phyloP scores from a whole-genome alignment of 2,329 filamentous ascomycete genomes.

The Ophiostoma ulmi region DNA sequence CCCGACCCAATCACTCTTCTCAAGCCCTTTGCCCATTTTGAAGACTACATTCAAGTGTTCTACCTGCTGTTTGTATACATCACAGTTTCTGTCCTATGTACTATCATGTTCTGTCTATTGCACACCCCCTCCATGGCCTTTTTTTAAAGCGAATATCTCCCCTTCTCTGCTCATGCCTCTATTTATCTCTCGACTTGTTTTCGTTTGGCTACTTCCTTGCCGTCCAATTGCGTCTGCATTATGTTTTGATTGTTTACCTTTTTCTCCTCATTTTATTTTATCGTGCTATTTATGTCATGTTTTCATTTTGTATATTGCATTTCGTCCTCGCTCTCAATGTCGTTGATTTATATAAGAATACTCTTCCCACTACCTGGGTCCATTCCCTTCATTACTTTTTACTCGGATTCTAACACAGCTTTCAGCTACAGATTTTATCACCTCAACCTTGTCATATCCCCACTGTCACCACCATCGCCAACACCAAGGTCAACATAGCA shows the following conservation, averaged over 20 bases:
- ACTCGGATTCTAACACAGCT: not conserved
- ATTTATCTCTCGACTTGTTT: not conserved
- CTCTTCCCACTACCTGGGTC: not conserved
- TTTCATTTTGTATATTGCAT: not conserved
- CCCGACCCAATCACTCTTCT: not conserved
- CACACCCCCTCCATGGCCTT: not conserved
- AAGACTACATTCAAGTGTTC: not conserved
- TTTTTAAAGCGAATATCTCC: not conserved
- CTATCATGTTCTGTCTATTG: not conserved
- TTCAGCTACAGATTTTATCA: not conserved
- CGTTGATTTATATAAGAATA: conserved; percentile 9
- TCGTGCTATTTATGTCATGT: not conserved
- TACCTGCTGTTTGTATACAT: not conserved
- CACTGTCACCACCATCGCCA: not conserved
- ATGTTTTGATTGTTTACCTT: not conserved
- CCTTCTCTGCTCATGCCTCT: not conserved
- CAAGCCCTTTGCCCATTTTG: not conserved
- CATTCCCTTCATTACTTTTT: not conserved
- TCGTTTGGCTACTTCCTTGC: not conserved
- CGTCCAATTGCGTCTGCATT: not conserved
- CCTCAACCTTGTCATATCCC: not conserved
- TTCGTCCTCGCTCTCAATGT: not conserved
- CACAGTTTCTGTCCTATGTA: not conserved
- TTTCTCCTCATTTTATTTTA: not conserved
- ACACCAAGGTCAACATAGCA: not conserved